Percentiles rank a stretch among this genome's conserved stretches.
These are phyloP conservation scores for Irpex rosettiformis DNA, from an alignment of 1,284 basidiomycete species.

Conservation along the genomic window DNA sequence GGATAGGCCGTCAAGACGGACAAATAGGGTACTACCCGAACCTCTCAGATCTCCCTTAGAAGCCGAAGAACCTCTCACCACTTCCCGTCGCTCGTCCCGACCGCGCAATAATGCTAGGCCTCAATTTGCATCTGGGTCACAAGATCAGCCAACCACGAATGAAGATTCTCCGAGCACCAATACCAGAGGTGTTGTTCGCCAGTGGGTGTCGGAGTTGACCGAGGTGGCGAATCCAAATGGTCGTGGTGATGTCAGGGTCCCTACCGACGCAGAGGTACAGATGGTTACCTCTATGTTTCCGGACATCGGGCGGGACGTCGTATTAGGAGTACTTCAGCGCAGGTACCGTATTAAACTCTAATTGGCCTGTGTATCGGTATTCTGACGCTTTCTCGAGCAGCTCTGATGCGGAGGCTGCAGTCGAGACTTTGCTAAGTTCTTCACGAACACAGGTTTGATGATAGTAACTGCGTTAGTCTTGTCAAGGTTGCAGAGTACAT, in stretches of 20 bases:
- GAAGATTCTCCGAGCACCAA: conserved; percentile 7
- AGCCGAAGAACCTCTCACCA: conserved; percentile 57
- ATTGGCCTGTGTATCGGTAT: conserved; percentile 7
- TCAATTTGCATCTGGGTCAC: background rate
- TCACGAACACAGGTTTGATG: background rate
- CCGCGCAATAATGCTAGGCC: background rate
- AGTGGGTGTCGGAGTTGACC: conserved; percentile 81
- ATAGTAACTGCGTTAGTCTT: background rate
- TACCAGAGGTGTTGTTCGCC: conserved; percentile 53
- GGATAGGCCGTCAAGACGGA: conserved; percentile 35
- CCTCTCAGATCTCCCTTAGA: conserved; percentile 19
- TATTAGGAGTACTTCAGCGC: conserved; percentile 77
- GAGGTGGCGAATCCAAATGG: conserved; percentile 48
- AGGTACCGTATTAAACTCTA: conserved; percentile 44
- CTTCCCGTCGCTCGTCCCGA: conserved; percentile 32
- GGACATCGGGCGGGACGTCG: conserved; percentile 66
- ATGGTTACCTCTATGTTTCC: conserved; percentile 83
- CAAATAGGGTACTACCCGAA: conserved; percentile 59
- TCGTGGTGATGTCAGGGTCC: conserved; percentile 50
- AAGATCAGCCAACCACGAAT: background rate
- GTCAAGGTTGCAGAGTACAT: too few relatives aligned
- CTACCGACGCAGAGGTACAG: conserved; percentile 71
- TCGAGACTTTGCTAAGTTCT: conserved; percentile 66
- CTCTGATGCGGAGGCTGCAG: conserved; percentile 74
- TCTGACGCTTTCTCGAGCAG: conserved; percentile 34